These are phyloP conservation scores for Phytophthora litchii DNA, from an alignment of 352 stramenopile genomes.

Conservation along the genomic window DNA sequence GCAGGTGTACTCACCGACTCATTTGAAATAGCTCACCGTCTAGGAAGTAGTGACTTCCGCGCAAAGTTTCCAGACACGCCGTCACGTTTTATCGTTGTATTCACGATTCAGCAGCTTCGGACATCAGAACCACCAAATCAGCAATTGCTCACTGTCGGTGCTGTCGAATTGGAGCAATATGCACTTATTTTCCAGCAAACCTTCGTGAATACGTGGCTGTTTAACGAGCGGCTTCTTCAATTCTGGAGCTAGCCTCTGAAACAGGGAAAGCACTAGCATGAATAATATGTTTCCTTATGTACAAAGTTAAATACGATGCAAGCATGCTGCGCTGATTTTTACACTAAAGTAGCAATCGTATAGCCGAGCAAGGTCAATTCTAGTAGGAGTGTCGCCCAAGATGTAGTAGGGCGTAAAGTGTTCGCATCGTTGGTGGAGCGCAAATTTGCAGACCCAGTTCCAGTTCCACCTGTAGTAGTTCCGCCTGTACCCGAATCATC, in stretches of 20 bases:
- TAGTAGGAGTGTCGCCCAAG: constrained; percentile 5
- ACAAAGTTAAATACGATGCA: constrained; percentile 19
- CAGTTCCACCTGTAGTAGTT: constrained; percentile 1
- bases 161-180: constrained; percentile 30
- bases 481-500: constrained; percentile 10
- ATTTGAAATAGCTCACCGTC: constrained; percentile 14
- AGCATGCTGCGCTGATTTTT: too few species aligned
- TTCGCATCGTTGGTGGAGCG: constrained; percentile 17
- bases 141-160: constrained; percentile 6
- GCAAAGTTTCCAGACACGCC: constrained; percentile 24
- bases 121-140: constrained; percentile 1
- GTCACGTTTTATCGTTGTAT: constrained; percentile 22
- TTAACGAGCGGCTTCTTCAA: constrained; percentile 27
- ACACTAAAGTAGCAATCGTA: not conserved
- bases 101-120: constrained; percentile 29
- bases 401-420: not conserved
- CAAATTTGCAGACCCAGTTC: constrained; percentile 18
- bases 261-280: too few species aligned
- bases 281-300: not conserved
- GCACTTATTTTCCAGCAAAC: constrained; percentile 27
- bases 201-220: constrained; percentile 36
- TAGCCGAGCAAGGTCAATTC: not conserved
- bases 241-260: constrained; percentile 21
- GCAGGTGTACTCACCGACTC: constrained; percentile 16
- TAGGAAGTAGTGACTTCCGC: constrained; percentile 4